Base-by-base conservation (phyloP, 371 early-diverging fungal species). In the Mortierella sp. region DNA sequence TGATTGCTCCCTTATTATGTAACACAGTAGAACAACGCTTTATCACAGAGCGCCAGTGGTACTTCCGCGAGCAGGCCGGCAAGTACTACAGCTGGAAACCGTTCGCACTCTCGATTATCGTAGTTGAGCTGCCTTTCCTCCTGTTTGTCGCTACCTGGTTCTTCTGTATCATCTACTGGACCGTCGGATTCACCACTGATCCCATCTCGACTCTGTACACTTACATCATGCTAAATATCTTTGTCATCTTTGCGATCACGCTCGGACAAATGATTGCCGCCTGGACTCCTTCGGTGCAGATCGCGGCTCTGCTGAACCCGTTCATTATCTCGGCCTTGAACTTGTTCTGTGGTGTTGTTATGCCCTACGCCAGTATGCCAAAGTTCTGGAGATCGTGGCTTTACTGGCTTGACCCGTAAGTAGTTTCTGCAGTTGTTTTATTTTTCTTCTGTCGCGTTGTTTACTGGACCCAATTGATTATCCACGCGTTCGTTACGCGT, bases 371-470 rank as follows among this genome's bases (percentile, higher is more conserved):
- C 11, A 81, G 88, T 9, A 95, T 96, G 94, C 95, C 96, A 21
- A 71, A 79, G 46, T 95, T 97, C 88, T 96, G 95, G 95, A 86
- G 92, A n/a, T 75, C 89, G 0, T 95, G 95, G 95, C 93, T 97
- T 91, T 96, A 95, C 86, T 94, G 92, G 91, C 75, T 95, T 19
- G 92, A 92, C 79, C 95, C 95, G 8, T 67, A 67, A 67, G 67
- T 21, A 6, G 8, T 64, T 37, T 34, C 19, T 10, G 5, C 5
- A 8, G 14, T 14, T 21, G 14, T 8, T 31, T 24, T 34, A 6
- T 0, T 16, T 64, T 40, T 37, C 19, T 64, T 40, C 8, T 61
- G 2, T 61, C n/a, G n/a, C n/a, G n/a, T n/a, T n/a, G n/a, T n/a
- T n/a, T n/a, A n/a, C n/a, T n/a, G n/a, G n/a, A 21, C 31, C 1